These are phyloP conservation scores for button mushroom (Agaricus bisporus) DNA, from an alignment of 768 basidiomycete species.

Conservation along the genomic window DNA sequence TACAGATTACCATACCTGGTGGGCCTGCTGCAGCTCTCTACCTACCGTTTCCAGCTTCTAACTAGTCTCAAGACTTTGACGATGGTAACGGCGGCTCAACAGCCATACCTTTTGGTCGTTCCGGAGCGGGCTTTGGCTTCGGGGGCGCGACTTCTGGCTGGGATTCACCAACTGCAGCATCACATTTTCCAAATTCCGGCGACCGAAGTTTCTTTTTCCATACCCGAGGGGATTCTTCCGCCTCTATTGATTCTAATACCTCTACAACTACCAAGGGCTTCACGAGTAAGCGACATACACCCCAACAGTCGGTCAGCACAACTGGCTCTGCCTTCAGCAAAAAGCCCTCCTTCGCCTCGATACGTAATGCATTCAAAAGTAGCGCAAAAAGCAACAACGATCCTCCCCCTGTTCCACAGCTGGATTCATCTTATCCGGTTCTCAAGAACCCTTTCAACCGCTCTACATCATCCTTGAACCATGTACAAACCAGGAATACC, in stretches of 20 bases:
- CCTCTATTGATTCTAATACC: slow-evolving; percentile 70
- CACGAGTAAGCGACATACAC: slow-evolving; percentile 48
- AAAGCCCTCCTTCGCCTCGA: slow-evolving; percentile 81
- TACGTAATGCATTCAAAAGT: slow-evolving; percentile 82
- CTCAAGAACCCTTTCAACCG: slow-evolving; percentile 81
- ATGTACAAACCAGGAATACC: slow-evolving; percentile 28
- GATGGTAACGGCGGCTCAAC: slow-evolving; percentile 62
- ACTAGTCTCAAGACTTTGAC: slow-evolving; percentile 55
- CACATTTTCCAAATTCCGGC: slow-evolving; percentile 43
- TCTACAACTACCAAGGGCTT: slow-evolving; percentile 48
- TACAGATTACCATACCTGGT: slow-evolving; percentile 68
- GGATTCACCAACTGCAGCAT: slow-evolving; percentile 61
- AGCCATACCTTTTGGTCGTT: slow-evolving; percentile 68
- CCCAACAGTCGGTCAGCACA: slow-evolving; percentile 65
- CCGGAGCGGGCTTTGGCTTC: slow-evolving; percentile 35
- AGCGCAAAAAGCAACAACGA: slow-evolving; percentile 46
- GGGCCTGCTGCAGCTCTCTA: slow-evolving; percentile 10
- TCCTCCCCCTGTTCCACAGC: slow-evolving; percentile 55
- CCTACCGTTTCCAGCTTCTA: slow-evolving; percentile 1
- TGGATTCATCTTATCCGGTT: slow-evolving; percentile 67
- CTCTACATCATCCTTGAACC: slow-evolving; percentile 70
- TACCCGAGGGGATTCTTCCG: slow-evolving; percentile 68
- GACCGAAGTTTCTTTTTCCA: slow-evolving; percentile 68
- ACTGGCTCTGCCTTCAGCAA: slow-evolving; percentile 60
- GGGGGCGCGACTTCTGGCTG: slow-evolving; percentile 38